Evolutionary conservation across 805 yeast species (phyloP).

Genomic region (Spathaspora hagerdaliae): DNA sequence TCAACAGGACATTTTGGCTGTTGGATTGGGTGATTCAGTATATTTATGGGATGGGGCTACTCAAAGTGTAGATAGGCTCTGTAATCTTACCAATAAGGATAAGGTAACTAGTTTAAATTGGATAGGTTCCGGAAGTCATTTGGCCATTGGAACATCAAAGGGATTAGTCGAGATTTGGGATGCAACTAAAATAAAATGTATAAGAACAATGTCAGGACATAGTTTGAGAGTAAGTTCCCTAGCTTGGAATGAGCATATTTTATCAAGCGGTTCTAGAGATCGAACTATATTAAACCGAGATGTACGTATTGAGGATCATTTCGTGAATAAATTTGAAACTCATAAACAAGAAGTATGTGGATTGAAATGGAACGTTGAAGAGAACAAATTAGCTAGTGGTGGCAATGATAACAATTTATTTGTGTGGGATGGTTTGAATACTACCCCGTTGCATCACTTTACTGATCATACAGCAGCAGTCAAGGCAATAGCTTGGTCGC

Average conservation of each 20-base stretch:
- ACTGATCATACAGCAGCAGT: slow-evolving; percentile 91
- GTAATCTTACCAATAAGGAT: slow-evolving; percentile 64
- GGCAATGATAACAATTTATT: slow-evolving; percentile 87
- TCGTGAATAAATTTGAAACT: slow-evolving; percentile 59
- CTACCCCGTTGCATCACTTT: slow-evolving; percentile 68
- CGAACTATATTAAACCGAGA: slow-evolving; percentile 82
- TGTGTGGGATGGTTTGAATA: slow-evolving; percentile 80
- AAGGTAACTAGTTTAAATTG: slow-evolving; percentile 80
- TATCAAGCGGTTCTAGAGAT: slow-evolving; percentile 87
- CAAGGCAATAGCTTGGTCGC: slow-evolving; percentile 96
- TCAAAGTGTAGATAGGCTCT: slow-evolving; percentile 76
- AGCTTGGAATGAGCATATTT: slow-evolving; percentile 90
- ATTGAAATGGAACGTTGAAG: slow-evolving; percentile 86
- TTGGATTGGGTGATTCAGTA: slow-evolving; percentile 83
- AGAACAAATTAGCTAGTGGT: slow-evolving; percentile 90
- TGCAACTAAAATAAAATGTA: slow-evolving; percentile 73
- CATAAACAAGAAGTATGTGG: slow-evolving; percentile 98
- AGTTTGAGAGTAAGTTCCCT: slow-evolving; percentile 77
- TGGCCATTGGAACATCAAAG: slow-evolving; percentile 84
- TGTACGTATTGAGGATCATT: slow-evolving; percentile 83
- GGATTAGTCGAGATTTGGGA: slow-evolving; percentile 97
- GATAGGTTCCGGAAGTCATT: slow-evolving; percentile 92
- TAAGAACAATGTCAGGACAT: slow-evolving; percentile 93
- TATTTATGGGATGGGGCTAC: slow-evolving; percentile 88
- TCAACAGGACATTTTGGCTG: slow-evolving; percentile 79